phyloP scores from a whole-genome alignment of 768 basidiomycete genomes.

The Naganishia antarctica region DNA sequence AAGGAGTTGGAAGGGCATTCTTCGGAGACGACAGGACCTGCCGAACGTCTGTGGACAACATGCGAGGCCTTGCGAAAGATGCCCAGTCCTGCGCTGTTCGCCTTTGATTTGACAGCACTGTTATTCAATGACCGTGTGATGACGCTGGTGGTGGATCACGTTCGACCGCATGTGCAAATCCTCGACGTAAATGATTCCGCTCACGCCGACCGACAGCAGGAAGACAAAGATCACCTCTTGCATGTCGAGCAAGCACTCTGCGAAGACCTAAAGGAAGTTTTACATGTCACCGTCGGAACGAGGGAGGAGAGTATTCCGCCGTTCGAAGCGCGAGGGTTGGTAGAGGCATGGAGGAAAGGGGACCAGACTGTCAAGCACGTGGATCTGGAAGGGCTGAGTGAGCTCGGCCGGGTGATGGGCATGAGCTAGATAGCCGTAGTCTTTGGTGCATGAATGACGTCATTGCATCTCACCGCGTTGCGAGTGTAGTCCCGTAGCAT shows the following conservation, averaged over 20 bases:
- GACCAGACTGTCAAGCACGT: slow-evolving; percentile 14
- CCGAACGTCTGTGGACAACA: slow-evolving; percentile 54
- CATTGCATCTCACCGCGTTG: too few relatives aligned
- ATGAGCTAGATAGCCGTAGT: slow-evolving; percentile 11
- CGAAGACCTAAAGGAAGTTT: slow-evolving; percentile 53
- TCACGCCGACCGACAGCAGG: background rate
- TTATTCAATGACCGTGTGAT: slow-evolving; percentile 76
- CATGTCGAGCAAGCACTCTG: slow-evolving; percentile 48
- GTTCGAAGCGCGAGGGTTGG: slow-evolving; percentile 66
- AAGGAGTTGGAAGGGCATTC: slow-evolving; percentile 29
- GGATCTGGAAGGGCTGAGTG: slow-evolving; percentile 5
- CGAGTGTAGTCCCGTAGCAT: too few relatives aligned
- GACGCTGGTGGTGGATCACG: slow-evolving; percentile 66
- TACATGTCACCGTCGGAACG: slow-evolving; percentile 90
- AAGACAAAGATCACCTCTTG: slow-evolving; percentile 8
- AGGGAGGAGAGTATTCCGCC: slow-evolving; percentile 54
- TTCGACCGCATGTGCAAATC: slow-evolving; percentile 50
- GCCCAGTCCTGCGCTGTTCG: slow-evolving; percentile 57
- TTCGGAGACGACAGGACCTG: slow-evolving; percentile 4
- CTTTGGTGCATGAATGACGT: background rate
- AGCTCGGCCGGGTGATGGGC: slow-evolving; percentile 23
- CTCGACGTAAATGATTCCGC: background rate
- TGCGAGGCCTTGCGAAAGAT: slow-evolving; percentile 54
- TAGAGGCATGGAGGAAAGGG: slow-evolving; percentile 43
- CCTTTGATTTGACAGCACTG: slow-evolving; percentile 58